Evolutionary conservation across 148 eudicot species (phyloP).

Genomic region (Cornus kousa): DNA sequence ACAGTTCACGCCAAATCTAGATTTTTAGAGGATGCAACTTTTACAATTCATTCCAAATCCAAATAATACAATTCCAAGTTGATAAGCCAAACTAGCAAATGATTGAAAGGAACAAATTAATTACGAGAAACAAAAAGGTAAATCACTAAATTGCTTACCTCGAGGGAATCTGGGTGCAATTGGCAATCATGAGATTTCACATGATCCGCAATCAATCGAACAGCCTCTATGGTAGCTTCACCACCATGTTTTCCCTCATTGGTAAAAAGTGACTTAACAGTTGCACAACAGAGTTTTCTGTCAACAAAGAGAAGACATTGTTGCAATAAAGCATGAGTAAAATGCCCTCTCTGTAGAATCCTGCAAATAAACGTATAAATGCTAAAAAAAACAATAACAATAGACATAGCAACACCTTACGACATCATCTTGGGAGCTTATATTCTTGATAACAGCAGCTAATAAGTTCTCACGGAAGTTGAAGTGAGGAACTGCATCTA

Average conservation of each 20-base stretch:
- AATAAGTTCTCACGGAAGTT: conserved; percentile 79
- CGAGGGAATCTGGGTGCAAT: conserved; percentile 80
- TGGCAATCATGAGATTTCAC: conserved; percentile 78
- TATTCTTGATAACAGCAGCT: conserved; percentile 62
- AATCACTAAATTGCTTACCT: conserved; percentile 34
- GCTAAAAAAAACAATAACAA: not conserved
- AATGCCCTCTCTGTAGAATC: not conserved
- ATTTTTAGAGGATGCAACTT: not conserved
- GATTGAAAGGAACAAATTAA: not conserved
- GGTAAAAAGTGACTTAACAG: conserved; percentile 69
- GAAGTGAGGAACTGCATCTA: conserved; percentile 89
- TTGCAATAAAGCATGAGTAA: not conserved
- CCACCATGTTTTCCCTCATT: conserved; percentile 94
- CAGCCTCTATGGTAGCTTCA: conserved; percentile 83
- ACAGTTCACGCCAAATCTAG: no score
- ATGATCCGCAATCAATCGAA: conserved; percentile 62
- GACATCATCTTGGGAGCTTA: conserved; percentile 76
- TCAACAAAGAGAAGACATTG: conserved; percentile 6
- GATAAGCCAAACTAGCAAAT: not conserved
- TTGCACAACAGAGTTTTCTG: conserved; percentile 66
- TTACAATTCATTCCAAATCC: not conserved
- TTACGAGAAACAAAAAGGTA: not conserved
- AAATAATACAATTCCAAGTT: conserved; percentile 2
- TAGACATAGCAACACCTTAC: conserved; percentile 48
- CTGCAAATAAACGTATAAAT: not conserved